Evolutionary conservation across 1,139 yeast genomes (phyloP), one percentile per base, ranked within the genome.

Genomic region (Eremothecium coryli): DNA sequence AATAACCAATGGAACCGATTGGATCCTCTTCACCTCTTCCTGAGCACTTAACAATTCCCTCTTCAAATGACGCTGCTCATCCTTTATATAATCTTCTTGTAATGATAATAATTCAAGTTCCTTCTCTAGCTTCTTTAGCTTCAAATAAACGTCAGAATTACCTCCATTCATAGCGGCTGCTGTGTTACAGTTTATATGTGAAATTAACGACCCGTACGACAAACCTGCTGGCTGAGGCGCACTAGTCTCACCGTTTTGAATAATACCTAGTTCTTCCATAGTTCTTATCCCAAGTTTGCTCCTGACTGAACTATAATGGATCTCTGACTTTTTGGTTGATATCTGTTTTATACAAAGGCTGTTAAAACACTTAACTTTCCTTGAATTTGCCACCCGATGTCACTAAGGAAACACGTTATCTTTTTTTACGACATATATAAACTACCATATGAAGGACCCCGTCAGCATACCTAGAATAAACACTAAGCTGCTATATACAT

Each of bases 21-120:
- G 95, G 58, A 93, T 93, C 50, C 96, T 75, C 61, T 90, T 90
- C 32, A 90, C 98, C 61, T 93, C 99, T 61, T 93, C 98, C 60
- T 93, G 98, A 1, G 98, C 98, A 49, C 97, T 76, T 29, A 88
- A 78, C 38, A 93, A 71, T 64, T 93, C 99, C 46, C 97, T 71
- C 56, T 85, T 88, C 56, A 93, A 70, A 61, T 88, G 95, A 55
- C 96, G 93, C 57, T 88, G 96, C 61, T 93, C 99, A 58, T 90
- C 98, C 58, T 90, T 90, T 56, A 93, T 86, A 59, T 88, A 93
- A 42, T 88, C 97, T 60, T 90, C 98, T 62, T 90, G 98, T 45
- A 90, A 67, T 39, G 73, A 65, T 43, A 93, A 64, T 37, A 90
- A 66, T 50, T 88, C 95, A 50, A 84, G 71, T 54, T 88, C 95